Base-by-base conservation (phyloP, 2,329 filamentous ascomycete species). In the Cordyceps javanica region DNA sequence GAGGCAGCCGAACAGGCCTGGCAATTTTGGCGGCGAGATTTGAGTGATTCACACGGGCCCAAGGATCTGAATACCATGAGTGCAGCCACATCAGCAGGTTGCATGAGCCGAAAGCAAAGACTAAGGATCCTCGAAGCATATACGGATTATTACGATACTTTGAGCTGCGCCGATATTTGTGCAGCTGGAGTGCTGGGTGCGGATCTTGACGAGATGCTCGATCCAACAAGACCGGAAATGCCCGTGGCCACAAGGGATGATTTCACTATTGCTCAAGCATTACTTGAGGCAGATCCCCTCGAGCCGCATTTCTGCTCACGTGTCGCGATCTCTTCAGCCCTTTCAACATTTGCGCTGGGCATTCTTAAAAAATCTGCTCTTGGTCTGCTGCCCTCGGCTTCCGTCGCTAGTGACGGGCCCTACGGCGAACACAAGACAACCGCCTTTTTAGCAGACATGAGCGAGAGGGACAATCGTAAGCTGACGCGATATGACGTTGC, bases 101-200 rank as follows among this genome's bases (percentile, higher is more conserved):
- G 26, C 59, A 23, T 25, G 44, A 62, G 57, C 41, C 63, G 57
- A 61, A 59, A 62, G 48, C 61, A 65, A 32, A 68, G 70, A 50
- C 61, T 72, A 4, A 62, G 67, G 11, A 63, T 72, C 14, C 70
- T 91, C 1, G 70, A 73, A 23, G 73, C 75, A 3, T 80, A 85
- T 50, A 81, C 82, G 19, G 67, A 71, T 1, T 82, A 86, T 60
- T 73, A 78, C 11, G 82, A 85, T 9, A 72, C 77, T 1, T 75
- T 89, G 70, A 91, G 90, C 67, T 79, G 80, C 39, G 80, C 83
- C 21, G 89, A 94, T 69, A 59, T 87, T 2, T 82, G 77, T 65
- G 82, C 82, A 23, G 69, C 72, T 16, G 72, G 75, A 25, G 74
- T 75, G 5, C 77, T 82, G 49, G 77, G 76, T 4, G 69, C 63